phyloP scores from a whole-genome alignment of 495 filamentous ascomycete species.

The Annulohypoxylon maeteangense region DNA sequence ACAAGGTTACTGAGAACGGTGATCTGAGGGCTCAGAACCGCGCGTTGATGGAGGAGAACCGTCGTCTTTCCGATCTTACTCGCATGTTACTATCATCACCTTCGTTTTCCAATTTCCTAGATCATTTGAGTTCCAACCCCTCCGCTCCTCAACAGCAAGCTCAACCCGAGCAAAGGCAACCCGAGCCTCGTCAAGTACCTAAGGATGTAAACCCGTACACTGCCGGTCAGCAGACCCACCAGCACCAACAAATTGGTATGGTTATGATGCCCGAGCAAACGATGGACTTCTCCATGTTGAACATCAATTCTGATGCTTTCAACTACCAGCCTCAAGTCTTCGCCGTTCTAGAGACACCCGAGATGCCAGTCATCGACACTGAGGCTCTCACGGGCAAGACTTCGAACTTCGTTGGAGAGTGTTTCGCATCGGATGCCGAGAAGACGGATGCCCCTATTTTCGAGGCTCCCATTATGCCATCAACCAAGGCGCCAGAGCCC shows the following conservation, averaged over 20 bases:
- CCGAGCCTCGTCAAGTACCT: conserved; percentile 59
- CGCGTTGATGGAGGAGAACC: conserved; percentile 80
- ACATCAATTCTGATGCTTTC: conserved; percentile 61
- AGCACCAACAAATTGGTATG: conserved; percentile 72
- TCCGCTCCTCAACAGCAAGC: conserved; percentile 46
- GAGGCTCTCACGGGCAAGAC: conserved; percentile 74
- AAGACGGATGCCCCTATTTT: conserved; percentile 57
- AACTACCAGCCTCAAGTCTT: conserved; percentile 81
- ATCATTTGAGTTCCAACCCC: conserved; percentile 71
- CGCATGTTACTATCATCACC: conserved; percentile 86
- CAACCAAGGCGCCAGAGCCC: conserved; percentile 47
- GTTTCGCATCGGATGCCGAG: conserved; percentile 62
- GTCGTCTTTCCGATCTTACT: conserved; percentile 78
- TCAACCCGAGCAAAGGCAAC: conserved; percentile 51
- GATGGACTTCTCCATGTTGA: conserved; percentile 73
- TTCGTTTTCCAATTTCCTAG: conserved; percentile 84
- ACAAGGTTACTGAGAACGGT: conserved; percentile 74
- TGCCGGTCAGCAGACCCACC: conserved; percentile 59
- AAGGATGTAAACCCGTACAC: conserved; percentile 74
- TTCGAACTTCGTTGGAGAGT: conserved; percentile 56
- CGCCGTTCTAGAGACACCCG: conserved; percentile 78
- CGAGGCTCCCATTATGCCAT: conserved; percentile 51
- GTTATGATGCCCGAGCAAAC: conserved; percentile 78
- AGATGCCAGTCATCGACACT: conserved; percentile 72
- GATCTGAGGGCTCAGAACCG: conserved; percentile 79